phyloP scores from a whole-genome alignment of 2,329 filamentous ascomycete species.

The Fusarium tanahbumbuense region DNA sequence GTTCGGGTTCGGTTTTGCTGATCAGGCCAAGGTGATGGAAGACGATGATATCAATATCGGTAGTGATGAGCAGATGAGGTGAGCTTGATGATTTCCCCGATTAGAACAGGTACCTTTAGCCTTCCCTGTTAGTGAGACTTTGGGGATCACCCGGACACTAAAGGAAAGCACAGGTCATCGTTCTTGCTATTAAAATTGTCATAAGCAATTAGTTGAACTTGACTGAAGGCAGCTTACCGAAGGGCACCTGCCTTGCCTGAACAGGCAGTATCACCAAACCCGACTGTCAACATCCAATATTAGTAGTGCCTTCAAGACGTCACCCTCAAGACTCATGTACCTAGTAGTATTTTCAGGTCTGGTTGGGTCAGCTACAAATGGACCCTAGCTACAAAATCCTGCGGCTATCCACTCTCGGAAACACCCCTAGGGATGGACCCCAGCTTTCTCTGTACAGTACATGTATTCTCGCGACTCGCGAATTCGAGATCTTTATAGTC shows the following conservation, averaged over 20 bases:
- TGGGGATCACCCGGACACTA: background rate
- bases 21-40: slow-evolving; percentile 13
- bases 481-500: slow-evolving; percentile 14
- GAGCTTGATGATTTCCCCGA: slow-evolving; percentile 14
- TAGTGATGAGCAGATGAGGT: slow-evolving; percentile 20
- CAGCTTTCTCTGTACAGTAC: slow-evolving; percentile 17
- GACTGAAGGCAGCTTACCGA: background rate
- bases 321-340: slow-evolving; percentile 33
- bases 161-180: background rate
- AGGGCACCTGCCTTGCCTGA: slow-evolving; percentile 6
- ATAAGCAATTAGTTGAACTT: background rate
- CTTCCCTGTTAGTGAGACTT: slow-evolving; percentile 7
- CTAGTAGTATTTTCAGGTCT: slow-evolving; percentile 13
- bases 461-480: slow-evolving; percentile 4
- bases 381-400: slow-evolving; percentile 21
- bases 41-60: slow-evolving; percentile 4
- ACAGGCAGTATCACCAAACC: slow-evolving; percentile 20
- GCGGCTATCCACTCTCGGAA: slow-evolving; percentile 27
- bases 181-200: background rate
- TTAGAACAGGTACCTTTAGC: slow-evolving; percentile 6
- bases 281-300: background rate
- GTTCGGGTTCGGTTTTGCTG: slow-evolving; percentile 14
- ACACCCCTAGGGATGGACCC: slow-evolving; percentile 26
- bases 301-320: slow-evolving; percentile 21
- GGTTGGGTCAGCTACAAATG: slow-evolving; percentile 3